Base-by-base conservation (phyloP, 2,329 filamentous ascomycete genomes). In the Chaetomium globosum region DNA sequence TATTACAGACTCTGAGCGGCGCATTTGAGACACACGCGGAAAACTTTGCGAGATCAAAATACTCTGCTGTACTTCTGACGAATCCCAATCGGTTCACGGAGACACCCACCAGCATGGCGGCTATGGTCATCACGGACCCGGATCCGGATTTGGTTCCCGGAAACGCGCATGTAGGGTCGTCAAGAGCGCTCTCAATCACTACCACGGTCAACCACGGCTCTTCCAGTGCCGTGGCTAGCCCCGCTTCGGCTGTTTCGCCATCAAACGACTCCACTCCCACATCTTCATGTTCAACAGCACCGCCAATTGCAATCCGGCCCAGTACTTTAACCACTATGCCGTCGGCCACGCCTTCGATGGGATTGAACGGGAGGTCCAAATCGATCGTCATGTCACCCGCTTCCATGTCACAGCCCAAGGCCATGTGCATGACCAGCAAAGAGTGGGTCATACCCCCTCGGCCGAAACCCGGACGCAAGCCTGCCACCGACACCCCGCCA, bases 401-500 rank as follows among this genome's bases (percentile, higher is more conserved):
- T 60, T 73, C 77, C 23, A 72, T 73, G 67, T 78, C 78, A 56
- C 79, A 81, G 46, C 73, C 74, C 39, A 71, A 74, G 51, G 72
- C 73, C 13, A 72, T 76, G 63, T 81, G 83, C 60, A 86, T 93
- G 76, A 94, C 91, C 43, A 90, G 86, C 72, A 93, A 89, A 77
- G 90, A 94, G 86, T 95, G 91, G 91, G 84, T 94, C 28, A 88
- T 95, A 53, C 91, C 91, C 28, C 91, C 91, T 31, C 85, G 91
- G 67, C 91, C 91, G 55, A 94, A 93, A 82, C 94, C 95, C 26
- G 94, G 94, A 57, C 88, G 94, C 71, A 98, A 98, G 82, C 93
- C 94, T 3, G 92, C 92, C 55, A 96, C 92, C 43, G 93, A 97
- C 75, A 96, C 93, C 60, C 93, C 93, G 16, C 91, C 91, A 1